These are phyloP conservation scores for Teratosphaeria destructans DNA, from an alignment of 2,329 filamentous ascomycete species.

Conservation along the genomic window DNA sequence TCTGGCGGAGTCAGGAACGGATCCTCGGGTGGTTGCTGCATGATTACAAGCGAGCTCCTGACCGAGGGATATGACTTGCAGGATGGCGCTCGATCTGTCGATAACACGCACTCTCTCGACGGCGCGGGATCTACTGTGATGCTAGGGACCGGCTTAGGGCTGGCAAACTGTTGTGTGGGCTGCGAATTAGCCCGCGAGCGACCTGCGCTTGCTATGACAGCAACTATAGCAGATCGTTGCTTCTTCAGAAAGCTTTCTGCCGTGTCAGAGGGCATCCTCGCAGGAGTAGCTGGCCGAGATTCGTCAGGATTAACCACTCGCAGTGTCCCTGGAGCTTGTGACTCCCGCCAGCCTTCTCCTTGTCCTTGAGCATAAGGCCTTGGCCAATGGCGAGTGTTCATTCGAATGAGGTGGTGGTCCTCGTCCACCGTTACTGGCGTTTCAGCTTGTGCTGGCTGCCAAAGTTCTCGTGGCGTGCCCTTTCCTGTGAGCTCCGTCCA, in stretches of 20 bases:
- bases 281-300: slow-evolving; percentile 15
- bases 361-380: slow-evolving; percentile 23
- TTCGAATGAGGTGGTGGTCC: slow-evolving; percentile 24
- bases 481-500: slow-evolving; percentile 8
- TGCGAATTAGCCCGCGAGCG: slow-evolving; percentile 8
- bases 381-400: slow-evolving; percentile 23
- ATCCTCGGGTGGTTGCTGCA: slow-evolving; percentile 17
- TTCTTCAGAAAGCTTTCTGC: slow-evolving; percentile 13
- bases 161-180: not conserved
- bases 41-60: slow-evolving; percentile 11
- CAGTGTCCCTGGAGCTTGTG: slow-evolving; percentile 16
- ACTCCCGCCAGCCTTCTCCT: slow-evolving; percentile 23
- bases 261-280: slow-evolving; percentile 8
- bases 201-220: slow-evolving; percentile 4
- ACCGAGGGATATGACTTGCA: slow-evolving; percentile 17
- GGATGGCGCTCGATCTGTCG: slow-evolving; percentile 10
- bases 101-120: slow-evolving; percentile 14
- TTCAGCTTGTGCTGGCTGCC: slow-evolving; percentile 7
- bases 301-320: slow-evolving; percentile 25
- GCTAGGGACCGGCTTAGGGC: slow-evolving; percentile 1
- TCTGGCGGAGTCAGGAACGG: slow-evolving; percentile 16
- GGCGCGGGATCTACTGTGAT: slow-evolving; percentile 13
- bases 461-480: slow-evolving; percentile 9
- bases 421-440: slow-evolving; percentile 21
- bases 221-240: slow-evolving; percentile 12